Evolutionary conservation across 1,284 basidiomycete genomes (phyloP), one percentile per base, ranked within the genome.

Genomic region (Takashimella tepidaria): DNA sequence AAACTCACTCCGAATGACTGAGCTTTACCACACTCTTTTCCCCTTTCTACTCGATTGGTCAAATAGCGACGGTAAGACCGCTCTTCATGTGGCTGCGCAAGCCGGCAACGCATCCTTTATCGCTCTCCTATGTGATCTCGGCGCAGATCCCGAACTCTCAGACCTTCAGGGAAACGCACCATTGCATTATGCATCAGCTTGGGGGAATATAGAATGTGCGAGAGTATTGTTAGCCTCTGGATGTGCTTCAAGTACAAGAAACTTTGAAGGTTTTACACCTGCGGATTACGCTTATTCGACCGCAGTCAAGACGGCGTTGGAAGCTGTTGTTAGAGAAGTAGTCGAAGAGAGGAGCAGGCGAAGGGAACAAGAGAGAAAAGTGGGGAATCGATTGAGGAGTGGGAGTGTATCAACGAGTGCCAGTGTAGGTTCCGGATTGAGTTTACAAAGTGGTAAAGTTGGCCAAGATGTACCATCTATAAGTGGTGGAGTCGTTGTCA

Each of bases 131-230:
- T 87, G 88, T 67, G 90, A 93, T 70, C 75, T 89, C 19, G 89
- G 86, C 3, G 91, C 92, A 13, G 91, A 96, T 73, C 79, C 87
- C 55, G 87, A 95, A 74, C 76, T 95, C 49, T 81, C 90, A 8
- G 92, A 97, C 76, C 83, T 90, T 54, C 84, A 88, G 72, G 93
- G 93, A 26, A 95, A 96, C 68, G 89, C 91, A 1, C 86, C 93
- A 13, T 76, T 97, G 50, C 93, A 98, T 72, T 92, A 92, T 49
- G 75, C 72, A 3, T 56, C 57, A 1, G 71, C 70, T 3, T 74
- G 67, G 66, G 65, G 71, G 43, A 53, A 77, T 53, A 45, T 66
- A 11, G 70, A 91, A 83, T 82, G 91, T 37, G 84, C 96, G 3
- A 88, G 89, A 72, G 76, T 92, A 16, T 79, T 98, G 41, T 88